Evolutionary conservation across 2,329 filamentous ascomycete genomes (phyloP).

Genomic region (Fusarium tricinctum): DNA sequence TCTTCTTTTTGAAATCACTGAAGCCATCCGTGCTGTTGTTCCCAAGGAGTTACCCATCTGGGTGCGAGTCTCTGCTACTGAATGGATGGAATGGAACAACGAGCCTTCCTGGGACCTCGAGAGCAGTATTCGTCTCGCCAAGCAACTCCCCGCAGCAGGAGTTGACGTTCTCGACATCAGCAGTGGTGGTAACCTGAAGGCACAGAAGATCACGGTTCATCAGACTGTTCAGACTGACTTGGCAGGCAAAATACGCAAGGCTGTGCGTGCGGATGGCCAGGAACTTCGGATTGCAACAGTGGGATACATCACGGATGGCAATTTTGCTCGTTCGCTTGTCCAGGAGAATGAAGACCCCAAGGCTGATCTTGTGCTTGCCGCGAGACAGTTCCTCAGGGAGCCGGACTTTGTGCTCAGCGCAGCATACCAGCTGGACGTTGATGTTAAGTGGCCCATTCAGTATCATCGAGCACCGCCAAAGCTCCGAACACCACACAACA

Average conservation of each 20-base stretch:
- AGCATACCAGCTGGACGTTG: conserved; percentile 79
- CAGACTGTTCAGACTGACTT: conserved; percentile 82
- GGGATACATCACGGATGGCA: conserved; percentile 78
- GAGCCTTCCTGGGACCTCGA: conserved; percentile 75
- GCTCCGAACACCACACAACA: conserved; percentile 10
- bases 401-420: conserved; percentile 81
- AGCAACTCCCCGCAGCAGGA: conserved; percentile 76
- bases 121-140: conserved; percentile 60
- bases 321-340: conserved; percentile 72
- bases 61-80: conserved; percentile 72
- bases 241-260: conserved; percentile 78
- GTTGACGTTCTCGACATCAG: conserved; percentile 89
- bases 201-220: conserved; percentile 71
- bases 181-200: conserved; percentile 77
- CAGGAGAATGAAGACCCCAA: conserved; percentile 63
- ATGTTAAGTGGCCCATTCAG: conserved; percentile 80
- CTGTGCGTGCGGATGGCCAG: conserved; percentile 64
- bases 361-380: conserved; percentile 81
- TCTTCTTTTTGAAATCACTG: conserved; percentile 68
- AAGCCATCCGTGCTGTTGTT: conserved; percentile 65
- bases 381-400: conserved; percentile 84
- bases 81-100: conserved; percentile 69
- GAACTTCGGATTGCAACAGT: conserved; percentile 78
- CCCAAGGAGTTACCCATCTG: conserved; percentile 69
- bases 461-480: conserved; percentile 54